These are phyloP conservation scores for Hygrophorus russula DNA, from an alignment of 768 basidiomycete genomes.

Conservation along the genomic window DNA sequence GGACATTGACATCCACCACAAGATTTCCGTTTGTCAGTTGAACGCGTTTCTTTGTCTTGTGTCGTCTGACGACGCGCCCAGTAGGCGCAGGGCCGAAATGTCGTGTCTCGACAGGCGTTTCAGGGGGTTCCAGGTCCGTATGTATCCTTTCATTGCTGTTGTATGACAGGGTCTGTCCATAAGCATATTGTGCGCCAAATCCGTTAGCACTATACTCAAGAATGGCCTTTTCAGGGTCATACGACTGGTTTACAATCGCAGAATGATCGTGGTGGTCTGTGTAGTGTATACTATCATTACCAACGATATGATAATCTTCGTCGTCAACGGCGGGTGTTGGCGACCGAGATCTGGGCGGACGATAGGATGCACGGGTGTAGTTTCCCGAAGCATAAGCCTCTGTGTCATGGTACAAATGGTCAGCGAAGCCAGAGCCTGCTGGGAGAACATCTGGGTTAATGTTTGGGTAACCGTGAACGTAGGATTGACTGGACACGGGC, in stretches of 20 bases:
- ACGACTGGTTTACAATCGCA: background rate
- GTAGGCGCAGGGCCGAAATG: conserved; percentile 86
- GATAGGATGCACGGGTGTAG: conserved; percentile 33
- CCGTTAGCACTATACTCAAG: conserved; percentile 8
- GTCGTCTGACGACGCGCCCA: conserved; percentile 66
- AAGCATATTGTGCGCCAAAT: conserved; percentile 14
- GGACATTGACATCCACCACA: conserved; percentile 75
- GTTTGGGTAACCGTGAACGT: conserved; percentile 20
- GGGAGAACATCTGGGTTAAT: conserved; percentile 21
- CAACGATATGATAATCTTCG: conserved; percentile 55
- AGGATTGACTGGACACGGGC: conserved; percentile 19
- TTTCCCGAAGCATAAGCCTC: conserved; percentile 63
- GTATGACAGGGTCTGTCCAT: conserved; percentile 22
- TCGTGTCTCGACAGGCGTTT: conserved; percentile 50
- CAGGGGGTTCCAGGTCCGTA: conserved; percentile 28
- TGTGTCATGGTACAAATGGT: conserved; percentile 53
- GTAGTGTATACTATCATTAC: conserved; percentile 45
- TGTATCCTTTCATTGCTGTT: conserved; percentile 33
- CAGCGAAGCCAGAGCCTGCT: conserved; percentile 25
- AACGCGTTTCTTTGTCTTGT: conserved; percentile 70
- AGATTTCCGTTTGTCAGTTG: conserved; percentile 82
- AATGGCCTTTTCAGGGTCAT: conserved; percentile 31
- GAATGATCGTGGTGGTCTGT: conserved; percentile 23
- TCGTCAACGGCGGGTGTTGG: conserved; percentile 68
- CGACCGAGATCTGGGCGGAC: conserved; percentile 57